Evolutionary conservation across 305 asterid genomes (phyloP), one percentile per base, ranked within the genome.

Genomic region (Solanum aculeatissimum): DNA sequence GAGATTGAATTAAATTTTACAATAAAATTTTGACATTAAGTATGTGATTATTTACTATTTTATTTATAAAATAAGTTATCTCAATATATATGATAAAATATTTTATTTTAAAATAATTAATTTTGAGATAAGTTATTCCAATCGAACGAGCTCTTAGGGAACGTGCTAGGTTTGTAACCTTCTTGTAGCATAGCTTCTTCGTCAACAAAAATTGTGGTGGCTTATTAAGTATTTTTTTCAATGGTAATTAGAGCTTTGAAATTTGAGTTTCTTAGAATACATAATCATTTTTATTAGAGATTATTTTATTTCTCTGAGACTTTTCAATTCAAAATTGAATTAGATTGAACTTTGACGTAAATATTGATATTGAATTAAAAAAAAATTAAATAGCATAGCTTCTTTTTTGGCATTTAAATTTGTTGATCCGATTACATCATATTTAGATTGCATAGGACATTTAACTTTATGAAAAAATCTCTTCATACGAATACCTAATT

Each of bases 321-420:
- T 1, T 58, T 21, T 0, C 0, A 0, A 51, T 18, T 16, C 1
- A 54, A 54, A 54, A 18, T 7, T 8, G 19, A 54, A 18, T 54
- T 54, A 18, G 1, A 19, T 54, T 4, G 2, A 18, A 18, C 8
- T 18, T 18, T 21, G 2, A 18, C 18, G 7, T 0, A 0, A 7
- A 18, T 2, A n/a, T 7, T 8, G 25, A 58, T 21, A 11, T 21
- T 8, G 1, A 0, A 10, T 58, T 15, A 10, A 0, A n/a, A n/a
- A 57, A 0, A n/a, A 10, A 58, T n/a, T n/a, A 21, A 0, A 18
- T 19, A 4, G 23, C 38, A 4, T 32, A 32, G 10, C 29, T 60
- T 23, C 9, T 23, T 12, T 63, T 19, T 63, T 19, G 0, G 1
- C 23, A 23, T 2, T 60, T 11, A 60, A 23, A 60, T 7, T 10